These are phyloP conservation scores for Pythium guiyangense DNA, from an alignment of 352 stramenopile genomes.

Conservation along the genomic window DNA sequence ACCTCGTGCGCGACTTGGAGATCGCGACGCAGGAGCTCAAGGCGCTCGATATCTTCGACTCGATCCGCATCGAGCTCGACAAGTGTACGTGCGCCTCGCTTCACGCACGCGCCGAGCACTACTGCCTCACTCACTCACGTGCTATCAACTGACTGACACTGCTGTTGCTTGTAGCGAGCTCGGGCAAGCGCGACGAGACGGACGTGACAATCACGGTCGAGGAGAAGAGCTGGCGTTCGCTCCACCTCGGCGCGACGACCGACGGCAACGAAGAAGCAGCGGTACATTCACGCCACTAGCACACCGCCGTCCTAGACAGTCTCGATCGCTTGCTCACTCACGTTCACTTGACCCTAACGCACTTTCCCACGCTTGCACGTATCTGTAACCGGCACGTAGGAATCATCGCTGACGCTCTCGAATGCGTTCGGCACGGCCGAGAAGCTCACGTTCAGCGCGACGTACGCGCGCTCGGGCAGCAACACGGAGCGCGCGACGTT, in stretches of 20 bases:
- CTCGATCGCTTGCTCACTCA: no score
- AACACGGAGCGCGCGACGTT: slow-evolving; percentile 82
- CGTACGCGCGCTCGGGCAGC: slow-evolving; percentile 81
- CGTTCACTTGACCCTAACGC: no score
- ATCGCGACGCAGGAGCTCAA: slow-evolving; percentile 64
- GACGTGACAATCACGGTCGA: slow-evolving; percentile 87
- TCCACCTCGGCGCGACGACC: slow-evolving; percentile 81
- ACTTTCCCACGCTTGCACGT: no score
- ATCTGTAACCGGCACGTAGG: slow-evolving; percentile 16
- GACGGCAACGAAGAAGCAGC: slow-evolving; percentile 83
- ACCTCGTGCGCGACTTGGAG: slow-evolving; percentile 54
- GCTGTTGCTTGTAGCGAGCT: slow-evolving; percentile 40
- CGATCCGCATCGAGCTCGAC: slow-evolving; percentile 77
- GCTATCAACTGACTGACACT: not conserved
- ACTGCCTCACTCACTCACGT: not conserved
- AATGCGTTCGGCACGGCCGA: slow-evolving; percentile 84
- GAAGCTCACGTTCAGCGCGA: slow-evolving; percentile 75
- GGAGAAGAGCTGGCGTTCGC: slow-evolving; percentile 82
- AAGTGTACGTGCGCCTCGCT: slow-evolving; percentile 29
- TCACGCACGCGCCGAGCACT: no score
- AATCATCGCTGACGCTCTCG: slow-evolving; percentile 80
- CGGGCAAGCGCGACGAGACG: slow-evolving; percentile 62
- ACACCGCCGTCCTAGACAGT: no score
- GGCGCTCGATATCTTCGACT: slow-evolving; percentile 81
- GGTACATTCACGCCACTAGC: slow-evolving; percentile 18